These are phyloP conservation scores for Debaryomyces nepalensis DNA, from an alignment of 1,139 yeast genomes.

Conservation along the genomic window DNA sequence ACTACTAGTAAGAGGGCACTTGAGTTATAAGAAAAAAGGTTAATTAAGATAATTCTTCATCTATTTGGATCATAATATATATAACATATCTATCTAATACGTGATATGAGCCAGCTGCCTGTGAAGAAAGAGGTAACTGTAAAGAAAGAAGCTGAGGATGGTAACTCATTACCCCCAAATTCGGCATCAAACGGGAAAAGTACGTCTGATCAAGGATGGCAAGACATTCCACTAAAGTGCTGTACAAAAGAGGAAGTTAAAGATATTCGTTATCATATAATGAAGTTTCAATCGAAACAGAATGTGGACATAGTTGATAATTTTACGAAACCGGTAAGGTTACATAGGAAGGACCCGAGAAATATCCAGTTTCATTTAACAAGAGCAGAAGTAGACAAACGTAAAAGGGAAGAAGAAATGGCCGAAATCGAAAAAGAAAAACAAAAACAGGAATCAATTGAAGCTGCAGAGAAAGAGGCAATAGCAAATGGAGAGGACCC, in stretches of 20 bases:
- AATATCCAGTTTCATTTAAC: constrained; percentile 85
- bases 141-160: constrained; percentile 27
- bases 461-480: constrained; percentile 23
- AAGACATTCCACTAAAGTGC: constrained; percentile 73
- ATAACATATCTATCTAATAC: constrained; percentile 3
- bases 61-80: constrained; percentile 3
- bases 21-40: neutral
- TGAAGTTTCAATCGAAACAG: constrained; percentile 77
- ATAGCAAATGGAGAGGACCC: constrained; percentile 27
- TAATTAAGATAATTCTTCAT: neutral
- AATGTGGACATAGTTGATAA: constrained; percentile 71
- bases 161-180: constrained; percentile 11
- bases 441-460: constrained; percentile 38
- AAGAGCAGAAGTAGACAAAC: constrained; percentile 61
- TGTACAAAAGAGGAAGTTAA: constrained; percentile 74
- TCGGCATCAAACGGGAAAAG: constrained; percentile 13
- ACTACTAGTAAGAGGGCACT: neutral
- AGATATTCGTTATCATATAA: constrained; percentile 76
- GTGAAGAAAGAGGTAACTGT: constrained; percentile 33
- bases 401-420: constrained; percentile 53
- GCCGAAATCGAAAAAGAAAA: constrained; percentile 28
- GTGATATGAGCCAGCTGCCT: constrained; percentile 30
- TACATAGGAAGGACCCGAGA: constrained; percentile 92
- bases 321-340: constrained; percentile 80
- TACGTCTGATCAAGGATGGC: constrained; percentile 43